Percentiles rank a stretch among this genome's conserved stretches.
Evolutionary conservation across 805 yeast species (phyloP).

Genomic region (Kuraishia ogatae): DNA sequence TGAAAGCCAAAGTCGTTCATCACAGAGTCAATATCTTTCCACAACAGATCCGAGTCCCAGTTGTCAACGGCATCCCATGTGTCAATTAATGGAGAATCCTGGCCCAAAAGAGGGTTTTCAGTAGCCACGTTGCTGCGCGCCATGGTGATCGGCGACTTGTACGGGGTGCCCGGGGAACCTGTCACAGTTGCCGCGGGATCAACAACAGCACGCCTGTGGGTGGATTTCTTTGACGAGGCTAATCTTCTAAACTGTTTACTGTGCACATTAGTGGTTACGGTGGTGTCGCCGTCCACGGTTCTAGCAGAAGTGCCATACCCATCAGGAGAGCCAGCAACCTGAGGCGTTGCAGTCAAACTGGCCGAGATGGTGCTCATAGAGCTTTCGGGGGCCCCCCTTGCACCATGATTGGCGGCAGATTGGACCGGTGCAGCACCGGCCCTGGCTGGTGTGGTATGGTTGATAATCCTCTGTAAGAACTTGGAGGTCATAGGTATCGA

Average conservation of each 20-base stretch:
- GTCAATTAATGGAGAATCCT: constrained; percentile 28
- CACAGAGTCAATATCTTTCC: constrained; percentile 81
- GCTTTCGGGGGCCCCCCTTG: background rate
- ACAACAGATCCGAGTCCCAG: constrained; percentile 45
- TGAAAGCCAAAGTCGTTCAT: constrained; percentile 92
- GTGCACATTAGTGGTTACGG: background rate
- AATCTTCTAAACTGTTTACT: background rate
- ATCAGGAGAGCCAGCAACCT: background rate
- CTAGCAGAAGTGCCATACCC: background rate
- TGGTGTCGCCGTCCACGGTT: background rate
- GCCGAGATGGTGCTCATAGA: background rate
- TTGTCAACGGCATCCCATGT: constrained; percentile 25
- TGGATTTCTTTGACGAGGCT: background rate
- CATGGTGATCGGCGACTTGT: constrained; percentile 2
- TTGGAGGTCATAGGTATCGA: constrained; percentile 1
- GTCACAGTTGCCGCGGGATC: background rate
- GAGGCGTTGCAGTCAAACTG: background rate
- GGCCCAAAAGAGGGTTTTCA: constrained; percentile 21
- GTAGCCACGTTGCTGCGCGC: constrained; percentile 7
- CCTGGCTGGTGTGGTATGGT: constrained; percentile 2
- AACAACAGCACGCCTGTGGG: background rate
- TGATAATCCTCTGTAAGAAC: constrained; percentile 6
- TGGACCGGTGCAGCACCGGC: too few relatives aligned
- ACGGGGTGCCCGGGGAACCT: background rate
- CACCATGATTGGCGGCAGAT: background rate